Percentiles rank a stretch among this genome's conserved stretches.
Conservation (phyloP, 352 stramenopile species). For the Globisporangium echinulatum region DNA sequence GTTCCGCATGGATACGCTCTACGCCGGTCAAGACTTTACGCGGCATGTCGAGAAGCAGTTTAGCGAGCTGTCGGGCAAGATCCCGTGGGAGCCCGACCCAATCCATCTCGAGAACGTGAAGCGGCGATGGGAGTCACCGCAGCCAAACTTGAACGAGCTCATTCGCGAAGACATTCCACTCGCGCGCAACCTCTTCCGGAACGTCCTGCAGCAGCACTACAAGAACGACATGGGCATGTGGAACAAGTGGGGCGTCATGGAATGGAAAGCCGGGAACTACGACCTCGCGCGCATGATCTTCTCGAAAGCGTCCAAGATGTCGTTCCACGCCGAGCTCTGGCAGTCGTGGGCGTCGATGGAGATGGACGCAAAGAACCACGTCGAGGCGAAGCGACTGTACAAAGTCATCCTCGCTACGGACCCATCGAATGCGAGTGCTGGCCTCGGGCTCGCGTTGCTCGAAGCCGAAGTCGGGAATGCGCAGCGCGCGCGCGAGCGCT, state of each 20-base stretch:
- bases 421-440: conserved; percentile 52
- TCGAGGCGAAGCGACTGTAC: conserved; percentile 73
- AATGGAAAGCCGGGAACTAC: conserved; percentile 83
- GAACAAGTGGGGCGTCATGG: conserved; percentile 89
- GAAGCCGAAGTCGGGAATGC: conserved; percentile 52
- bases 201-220: conserved; percentile 76
- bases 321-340: conserved; percentile 68
- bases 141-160: conserved; percentile 73
- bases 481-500: conserved; percentile 50
- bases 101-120: conserved; percentile 53
- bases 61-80: conserved; percentile 66
- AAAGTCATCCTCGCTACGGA: conserved; percentile 80
- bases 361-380: conserved; percentile 63
- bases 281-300: conserved; percentile 85
- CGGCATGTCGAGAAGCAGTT: conserved; percentile 76
- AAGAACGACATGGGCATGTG: conserved; percentile 85
- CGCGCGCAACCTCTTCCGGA: conserved; percentile 71
- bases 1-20: conserved; percentile 48
- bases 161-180: conserved; percentile 72
- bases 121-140: conserved; percentile 41
- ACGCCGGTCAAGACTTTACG: conserved; percentile 59
- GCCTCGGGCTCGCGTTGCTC: conserved; percentile 65
- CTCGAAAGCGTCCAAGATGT: conserved; percentile 63
- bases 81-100: conserved; percentile 66
- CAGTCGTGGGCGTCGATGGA: conserved; percentile 86